Evolutionary conservation across 2,329 filamentous ascomycete genomes (phyloP).

Genomic region (Daldinia sp.): DNA sequence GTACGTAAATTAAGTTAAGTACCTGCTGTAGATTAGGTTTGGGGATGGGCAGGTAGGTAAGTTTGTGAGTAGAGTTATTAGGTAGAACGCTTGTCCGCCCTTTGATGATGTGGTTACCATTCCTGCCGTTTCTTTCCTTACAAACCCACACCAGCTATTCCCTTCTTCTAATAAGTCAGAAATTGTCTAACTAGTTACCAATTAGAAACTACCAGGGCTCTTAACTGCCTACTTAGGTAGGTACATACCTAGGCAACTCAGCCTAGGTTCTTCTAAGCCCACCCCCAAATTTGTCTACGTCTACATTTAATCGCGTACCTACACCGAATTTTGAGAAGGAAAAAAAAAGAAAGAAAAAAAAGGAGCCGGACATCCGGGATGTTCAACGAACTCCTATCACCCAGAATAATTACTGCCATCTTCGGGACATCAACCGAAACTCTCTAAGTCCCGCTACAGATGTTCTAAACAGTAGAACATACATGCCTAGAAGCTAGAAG

Average conservation of each 20-base stretch:
- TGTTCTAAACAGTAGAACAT: background rate
- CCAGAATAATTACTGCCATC: background rate
- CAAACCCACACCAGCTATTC: slow-evolving; percentile 20
- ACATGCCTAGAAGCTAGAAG: too few species aligned
- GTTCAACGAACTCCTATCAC: background rate
- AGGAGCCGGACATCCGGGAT: background rate
- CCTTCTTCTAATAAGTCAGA: slow-evolving; percentile 5
- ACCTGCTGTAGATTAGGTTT: too few species aligned
- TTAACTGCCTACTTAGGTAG: too few species aligned
- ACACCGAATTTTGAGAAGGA: background rate
- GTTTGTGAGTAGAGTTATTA: too few species aligned
- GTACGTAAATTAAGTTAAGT: too few species aligned
- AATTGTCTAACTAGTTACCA: too few species aligned
- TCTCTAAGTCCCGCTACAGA: background rate
- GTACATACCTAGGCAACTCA: too few species aligned
- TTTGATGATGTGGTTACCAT: background rate
- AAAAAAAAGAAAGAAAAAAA: background rate
- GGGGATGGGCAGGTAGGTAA: too few species aligned
- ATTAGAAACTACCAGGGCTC: too few species aligned
- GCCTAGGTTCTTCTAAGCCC: slow-evolving; percentile 13
- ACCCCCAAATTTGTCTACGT: slow-evolving; percentile 2
- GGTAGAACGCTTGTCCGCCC: too few species aligned
- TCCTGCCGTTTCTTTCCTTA: background rate
- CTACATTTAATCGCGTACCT: background rate
- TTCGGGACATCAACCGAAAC: background rate